Conservation (phyloP, 371 early-diverging fungal genomes). For the Batkoa obscura region DNA sequence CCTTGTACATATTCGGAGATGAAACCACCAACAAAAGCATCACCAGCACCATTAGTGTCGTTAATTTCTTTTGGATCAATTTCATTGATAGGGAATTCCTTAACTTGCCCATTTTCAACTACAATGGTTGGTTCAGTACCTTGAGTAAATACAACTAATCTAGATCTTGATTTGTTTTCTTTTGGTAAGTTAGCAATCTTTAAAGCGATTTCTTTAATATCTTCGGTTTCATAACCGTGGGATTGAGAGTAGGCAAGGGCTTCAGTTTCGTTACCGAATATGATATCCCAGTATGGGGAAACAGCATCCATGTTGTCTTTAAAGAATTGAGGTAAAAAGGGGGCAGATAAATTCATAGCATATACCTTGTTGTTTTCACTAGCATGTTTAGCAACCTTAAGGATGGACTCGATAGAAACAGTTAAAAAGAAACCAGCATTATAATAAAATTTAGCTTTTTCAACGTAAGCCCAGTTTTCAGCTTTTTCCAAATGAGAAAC, state of each 20-base stretch:
- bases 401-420: slow-evolving; percentile 58
- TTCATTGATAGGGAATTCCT: slow-evolving; percentile 47
- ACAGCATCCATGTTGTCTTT: slow-evolving; percentile 53
- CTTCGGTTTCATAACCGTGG: slow-evolving; percentile 37
- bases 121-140: slow-evolving; percentile 60
- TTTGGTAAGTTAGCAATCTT: slow-evolving; percentile 68
- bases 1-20: slow-evolving; percentile 64
- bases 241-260: slow-evolving; percentile 62
- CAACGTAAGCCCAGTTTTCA: slow-evolving; percentile 66
- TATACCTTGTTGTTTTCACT: slow-evolving; percentile 54
- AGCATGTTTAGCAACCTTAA: slow-evolving; percentile 74
- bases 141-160: slow-evolving; percentile 85
- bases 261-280: slow-evolving; percentile 93
- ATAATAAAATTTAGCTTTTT: slow-evolving; percentile 75
- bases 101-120: slow-evolving; percentile 25
- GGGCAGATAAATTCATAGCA: slow-evolving; percentile 85
- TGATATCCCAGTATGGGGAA: slow-evolving; percentile 64
- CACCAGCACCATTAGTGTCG: slow-evolving; percentile 95
- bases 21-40: slow-evolving; percentile 92
- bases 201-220: slow-evolving; percentile 59
- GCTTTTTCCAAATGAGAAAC: slow-evolving; percentile 46
- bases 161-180: slow-evolving; percentile 41
- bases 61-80: slow-evolving; percentile 53
- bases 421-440: slow-evolving; percentile 86
- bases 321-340: slow-evolving; percentile 88